A percentile compares a stretch with the other conserved stretches of the same genome.
Conservation (phyloP, 441 rosid species). For the Macaranga tanarius region DNA sequence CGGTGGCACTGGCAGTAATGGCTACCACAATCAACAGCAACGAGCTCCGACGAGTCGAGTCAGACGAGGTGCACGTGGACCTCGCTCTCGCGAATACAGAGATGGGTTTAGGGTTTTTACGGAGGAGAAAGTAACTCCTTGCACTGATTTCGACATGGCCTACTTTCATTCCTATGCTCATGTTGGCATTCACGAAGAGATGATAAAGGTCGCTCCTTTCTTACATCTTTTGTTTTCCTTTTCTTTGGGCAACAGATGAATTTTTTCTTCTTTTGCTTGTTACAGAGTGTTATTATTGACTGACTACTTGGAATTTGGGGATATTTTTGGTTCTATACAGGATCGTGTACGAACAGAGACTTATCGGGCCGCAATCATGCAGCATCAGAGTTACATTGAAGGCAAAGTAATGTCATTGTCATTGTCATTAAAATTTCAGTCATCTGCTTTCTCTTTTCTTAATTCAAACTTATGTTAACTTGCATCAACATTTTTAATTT, state of each 20-base stretch:
- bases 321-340: slow-evolving; percentile 36
- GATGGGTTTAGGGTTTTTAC: slow-evolving; percentile 33
- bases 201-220: slow-evolving; percentile 69
- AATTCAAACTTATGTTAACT: background rate
- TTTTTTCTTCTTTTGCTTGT: too few species aligned
- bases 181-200: slow-evolving; percentile 95
- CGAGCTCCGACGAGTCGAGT: slow-evolving; percentile 25
- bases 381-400: slow-evolving; percentile 71
- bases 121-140: slow-evolving; percentile 48
- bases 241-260: background rate
- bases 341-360: slow-evolving; percentile 88
- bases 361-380: slow-evolving; percentile 80
- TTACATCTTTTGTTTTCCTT: background rate
- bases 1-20: slow-evolving; percentile 23
- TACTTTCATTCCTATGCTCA: slow-evolving; percentile 93
- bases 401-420: slow-evolving; percentile 70
- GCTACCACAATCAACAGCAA: slow-evolving; percentile 38
- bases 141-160: slow-evolving; percentile 91
- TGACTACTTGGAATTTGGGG: background rate
- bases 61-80: slow-evolving; percentile 27
- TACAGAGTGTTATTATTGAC: too few species aligned
- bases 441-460: slow-evolving; percentile 3
- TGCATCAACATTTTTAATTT: too few species aligned
- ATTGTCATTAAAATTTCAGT: slow-evolving; percentile 21
- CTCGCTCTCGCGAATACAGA: slow-evolving; percentile 28